Evolutionary conservation across 768 basidiomycete genomes (phyloP), one percentile per base, ranked within the genome.

Genomic region (Kwoniella dendrophila): DNA sequence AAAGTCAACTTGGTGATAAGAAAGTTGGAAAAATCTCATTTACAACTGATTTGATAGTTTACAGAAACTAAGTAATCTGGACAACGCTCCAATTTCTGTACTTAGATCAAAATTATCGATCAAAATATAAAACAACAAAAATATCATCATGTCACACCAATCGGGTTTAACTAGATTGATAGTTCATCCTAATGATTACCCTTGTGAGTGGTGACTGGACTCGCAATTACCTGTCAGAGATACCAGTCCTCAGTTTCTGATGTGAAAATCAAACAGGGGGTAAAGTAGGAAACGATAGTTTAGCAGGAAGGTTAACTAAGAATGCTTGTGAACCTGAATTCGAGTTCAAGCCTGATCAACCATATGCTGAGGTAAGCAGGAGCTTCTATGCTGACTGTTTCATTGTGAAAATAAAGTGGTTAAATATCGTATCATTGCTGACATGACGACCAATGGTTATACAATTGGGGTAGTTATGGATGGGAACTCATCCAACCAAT

Each of bases 401-500:
- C 38, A 40, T 10, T 10, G 10, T n/a, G 11, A 40, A 40, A 7
- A 47, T 47, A 10, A 26, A 10, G 44, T n/a, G 10, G 24, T 18
- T 20, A 47, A 26, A 20, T 47, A 20, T 18, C 44, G 44, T 47
- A 18, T 10, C 18, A 7, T 26, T 7, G 24, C 44, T 47, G 8
- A n/a, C n/a, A n/a, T n/a, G n/a, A n/a, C n/a, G n/a, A n/a, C n/a
- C n/a, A n/a, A n/a, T n/a, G n/a, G n/a, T 38, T 8, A 38, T 38
- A 18, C 36, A 38, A 8, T 58, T 32, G 3, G 41, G 29, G 30
- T 30, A 73, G 70, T 59, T 76, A 45, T 76, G 74, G 74, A 71
- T 76, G 70, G 69, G 70, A 4, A 76, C 70, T 1, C 74, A 76
- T 59, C 74, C 74, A 14, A 71, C 66, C 51, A 69, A 68, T 33